A percentile compares a stretch with the other conserved stretches of the same genome.
Conservation (phyloP, 345 rosid species). For the Conringia planisiliqua region DNA sequence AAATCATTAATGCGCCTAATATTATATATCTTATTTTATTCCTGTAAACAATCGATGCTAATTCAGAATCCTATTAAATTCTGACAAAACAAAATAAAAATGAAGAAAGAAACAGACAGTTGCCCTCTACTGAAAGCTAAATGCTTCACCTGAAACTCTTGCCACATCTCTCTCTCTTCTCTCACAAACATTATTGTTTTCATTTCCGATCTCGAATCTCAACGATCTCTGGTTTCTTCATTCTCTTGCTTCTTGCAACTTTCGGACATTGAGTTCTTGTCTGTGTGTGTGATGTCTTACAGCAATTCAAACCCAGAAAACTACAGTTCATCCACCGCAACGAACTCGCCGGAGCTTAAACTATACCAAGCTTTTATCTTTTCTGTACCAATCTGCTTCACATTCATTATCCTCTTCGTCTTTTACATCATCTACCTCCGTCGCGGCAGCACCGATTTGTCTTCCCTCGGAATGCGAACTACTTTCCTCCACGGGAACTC, state of each 20-base stretch:
- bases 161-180: slow-evolving; percentile 6
- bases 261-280: background rate
- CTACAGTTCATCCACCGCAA: slow-evolving; percentile 8
- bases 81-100: background rate
- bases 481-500: slow-evolving; percentile 20
- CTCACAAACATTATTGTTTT: background rate
- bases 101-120: slow-evolving; percentile 13
- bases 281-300: slow-evolving; percentile 43
- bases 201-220: slow-evolving; percentile 20
- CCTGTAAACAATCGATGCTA: background rate
- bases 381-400: slow-evolving; percentile 75
- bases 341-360: slow-evolving; percentile 54
- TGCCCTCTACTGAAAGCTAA: slow-evolving; percentile 19
- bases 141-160: slow-evolving; percentile 24
- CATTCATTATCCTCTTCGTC: slow-evolving; percentile 64
- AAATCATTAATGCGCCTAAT: slow-evolving; percentile 14
- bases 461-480: slow-evolving; percentile 59
- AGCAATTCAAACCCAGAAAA: slow-evolving; percentile 26
- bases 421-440: slow-evolving; percentile 82
- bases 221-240: background rate
- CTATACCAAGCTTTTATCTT: slow-evolving; percentile 75
- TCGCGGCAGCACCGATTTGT: slow-evolving; percentile 60
- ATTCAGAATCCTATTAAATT: background rate
- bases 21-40: background rate
- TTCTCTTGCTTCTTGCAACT: background rate